Base-by-base conservation (phyloP, 75 land plant genomes). In the Picea glauca region DNA sequence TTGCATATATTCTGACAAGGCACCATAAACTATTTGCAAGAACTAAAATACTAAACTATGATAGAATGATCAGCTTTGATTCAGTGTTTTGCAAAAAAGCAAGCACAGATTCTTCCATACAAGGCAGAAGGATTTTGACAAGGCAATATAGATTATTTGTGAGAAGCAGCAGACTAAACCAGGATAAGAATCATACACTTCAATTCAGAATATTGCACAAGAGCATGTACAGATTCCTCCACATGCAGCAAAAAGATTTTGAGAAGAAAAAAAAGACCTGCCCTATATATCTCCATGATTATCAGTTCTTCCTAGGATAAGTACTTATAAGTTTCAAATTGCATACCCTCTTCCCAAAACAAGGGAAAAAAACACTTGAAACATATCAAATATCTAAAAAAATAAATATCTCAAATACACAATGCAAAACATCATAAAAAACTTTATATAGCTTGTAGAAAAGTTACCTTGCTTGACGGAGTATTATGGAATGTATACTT, bases 381-480 rank as follows among this genome's bases (percentile, higher is more conserved):
- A 70, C 73, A 2, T 50, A 1, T 50, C 56, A 50, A 50, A 50
- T 50, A 50, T 50, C 12, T 0, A 50, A 1, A 9, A 70, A n/a
- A n/a, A 18, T 0, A n/a, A 33, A 43, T 2, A 43, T 2, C 18
- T 43, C 0, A 23, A 23, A 70, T 38, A 21, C 72, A 43, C 11
- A 18, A 40, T 18, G 9, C 21, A 70, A n/a, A 6, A 70, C 23
- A 43, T 70, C 20, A 20, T 43, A 70, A 11, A 38, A 70, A 70
- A 11, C 73, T 38, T 35, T 66, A 38, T n/a, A 70, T 5, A 21
- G 3, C 13, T 70, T 40, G 11, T 6, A 68, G 72, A 18, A 38
- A 68, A n/a, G n/a, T 91, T 63, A 94, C 98, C 87, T 89, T 91
- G 78, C 85, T 81, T 72, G 86, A 84, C 72, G 97, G 90, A 67